These are phyloP conservation scores for Linnemannia schmuckeri DNA, from an alignment of 192 early-diverging fungal species.

Conservation along the genomic window DNA sequence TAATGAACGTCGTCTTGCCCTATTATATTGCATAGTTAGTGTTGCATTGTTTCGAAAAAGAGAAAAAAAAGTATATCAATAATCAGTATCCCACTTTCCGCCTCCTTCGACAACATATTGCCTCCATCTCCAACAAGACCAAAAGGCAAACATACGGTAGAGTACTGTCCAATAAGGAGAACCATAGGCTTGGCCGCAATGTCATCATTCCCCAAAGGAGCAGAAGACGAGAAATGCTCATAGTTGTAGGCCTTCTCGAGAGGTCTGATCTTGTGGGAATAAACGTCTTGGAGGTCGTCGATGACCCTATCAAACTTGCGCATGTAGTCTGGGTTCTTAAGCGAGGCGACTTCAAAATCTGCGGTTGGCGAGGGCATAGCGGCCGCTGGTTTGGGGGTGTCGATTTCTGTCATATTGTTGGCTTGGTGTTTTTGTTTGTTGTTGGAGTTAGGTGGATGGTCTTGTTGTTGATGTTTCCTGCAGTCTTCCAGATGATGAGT, in stretches of 20 bases:
- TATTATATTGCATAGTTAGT: not conserved
- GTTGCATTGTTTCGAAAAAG: too few species aligned
- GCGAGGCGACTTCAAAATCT: slow-evolving; percentile 56
- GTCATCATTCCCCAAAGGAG: slow-evolving; percentile 79
- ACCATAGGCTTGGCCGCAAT: slow-evolving; percentile 89
- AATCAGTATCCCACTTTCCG: too few species aligned
- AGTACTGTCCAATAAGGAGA: slow-evolving; percentile 86
- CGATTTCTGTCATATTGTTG: not conserved
- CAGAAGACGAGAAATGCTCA: slow-evolving; percentile 77
- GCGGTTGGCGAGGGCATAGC: not conserved
- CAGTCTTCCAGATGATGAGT: not conserved
- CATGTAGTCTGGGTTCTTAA: slow-evolving; percentile 56
- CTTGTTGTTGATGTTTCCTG: not conserved
- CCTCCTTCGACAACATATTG: not conserved
- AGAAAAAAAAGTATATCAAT: not conserved
- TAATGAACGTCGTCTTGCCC: slow-evolving; percentile 88
- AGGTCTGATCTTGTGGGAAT: slow-evolving; percentile 77
- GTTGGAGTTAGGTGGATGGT: not conserved
- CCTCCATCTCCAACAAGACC: not conserved
- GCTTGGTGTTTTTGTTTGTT: not conserved
- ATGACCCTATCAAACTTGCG: slow-evolving; percentile 62
- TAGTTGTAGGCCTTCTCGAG: slow-evolving; percentile 78
- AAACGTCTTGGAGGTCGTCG: slow-evolving; percentile 74
- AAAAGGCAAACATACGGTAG: slow-evolving; percentile 60
- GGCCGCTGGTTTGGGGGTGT: not conserved